Base-by-base conservation (phyloP, 805 yeast genomes). In the Barnettozyma californica region DNA sequence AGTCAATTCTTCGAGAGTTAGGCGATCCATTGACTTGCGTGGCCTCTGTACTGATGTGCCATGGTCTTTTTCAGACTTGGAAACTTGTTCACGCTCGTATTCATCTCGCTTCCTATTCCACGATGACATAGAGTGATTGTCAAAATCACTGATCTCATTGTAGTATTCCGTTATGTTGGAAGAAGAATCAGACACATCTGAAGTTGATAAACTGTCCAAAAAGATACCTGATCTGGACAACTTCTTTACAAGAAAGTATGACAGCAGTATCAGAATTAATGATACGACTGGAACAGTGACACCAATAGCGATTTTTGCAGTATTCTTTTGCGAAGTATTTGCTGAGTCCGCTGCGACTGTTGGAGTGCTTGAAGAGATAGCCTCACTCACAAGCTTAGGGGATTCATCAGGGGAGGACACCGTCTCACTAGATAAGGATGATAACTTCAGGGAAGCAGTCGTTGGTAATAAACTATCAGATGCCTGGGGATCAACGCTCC, bases 81-180 rank as follows among this genome's bases (percentile, higher is more conserved):
- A 20, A 20, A 14, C 4, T 27, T 29, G 47, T 45, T 23, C 43
- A 21, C 19, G 41, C 43, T 51, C 57, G 40, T 51, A 57, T 25
- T 59, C 59, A 41, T 59, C 55, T 25, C 59, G 48, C 42, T 59
- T 60, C 9, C 46, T 44, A 16, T 50, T 54, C 65, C 65, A 61
- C 0, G 59, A 55, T 1, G 58, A 47, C 9, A 61, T 58, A 19
- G 60, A 55, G 5, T 54, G 58, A 33, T 54, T 55, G 41, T 61
- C 65, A 36, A 53, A 35, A 4, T 49, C 38, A n/a, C 52, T 41
- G 7, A 58, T 45, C 5, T 58, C 61, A 35, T 55, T 57, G 43
- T 45, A 51, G 26, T 53, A 56, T 9, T 55, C 64, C 13, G 51
- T 52, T 18, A 46, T 45, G 10, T 23, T 29, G 25, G 48, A 36